phyloP scores from a whole-genome alignment of 148 eudicot genomes.

The Limonium bicolor region DNA sequence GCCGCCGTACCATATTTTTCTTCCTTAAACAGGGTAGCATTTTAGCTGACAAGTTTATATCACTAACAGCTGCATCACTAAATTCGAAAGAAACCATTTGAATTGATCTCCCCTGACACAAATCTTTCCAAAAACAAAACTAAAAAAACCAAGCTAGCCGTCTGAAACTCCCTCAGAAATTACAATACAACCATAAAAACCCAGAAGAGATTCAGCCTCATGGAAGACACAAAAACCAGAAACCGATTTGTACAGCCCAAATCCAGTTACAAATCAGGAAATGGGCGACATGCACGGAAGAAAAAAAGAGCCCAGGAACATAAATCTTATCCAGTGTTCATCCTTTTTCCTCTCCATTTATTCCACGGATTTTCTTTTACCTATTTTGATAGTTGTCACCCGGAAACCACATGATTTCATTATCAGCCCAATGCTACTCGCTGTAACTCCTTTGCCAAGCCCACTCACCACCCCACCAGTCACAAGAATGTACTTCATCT shows the following conservation, averaged over 20 bases:
- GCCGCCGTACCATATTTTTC: too few species aligned
- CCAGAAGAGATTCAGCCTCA: background rate
- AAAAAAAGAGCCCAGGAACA: background rate
- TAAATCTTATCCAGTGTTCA: too few species aligned
- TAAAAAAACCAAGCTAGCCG: too few species aligned
- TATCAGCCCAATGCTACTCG: constrained; percentile 85
- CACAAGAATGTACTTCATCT: constrained; percentile 81
- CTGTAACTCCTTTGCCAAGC: constrained; percentile 83
- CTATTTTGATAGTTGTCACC: constrained; percentile 83
- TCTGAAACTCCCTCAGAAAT: too few species aligned
- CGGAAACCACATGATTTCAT: constrained; percentile 82
- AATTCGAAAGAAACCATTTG: too few species aligned
- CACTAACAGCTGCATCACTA: too few species aligned
- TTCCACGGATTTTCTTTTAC: too few species aligned
- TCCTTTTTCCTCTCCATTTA: background rate
- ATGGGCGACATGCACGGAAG: too few species aligned
- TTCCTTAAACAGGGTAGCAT: too few species aligned
- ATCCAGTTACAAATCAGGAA: background rate
- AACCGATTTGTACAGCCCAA: background rate
- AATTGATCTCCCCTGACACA: too few species aligned
- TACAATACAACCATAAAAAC: background rate
- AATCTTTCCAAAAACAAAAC: too few species aligned
- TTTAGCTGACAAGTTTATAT: too few species aligned
- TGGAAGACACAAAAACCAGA: constrained; percentile 1
- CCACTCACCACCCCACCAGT: constrained; percentile 96